Percentiles rank a stretch among this genome's conserved stretches.
Conservation (phyloP, 768 basidiomycete species). For the Podaxis pistillaris region DNA sequence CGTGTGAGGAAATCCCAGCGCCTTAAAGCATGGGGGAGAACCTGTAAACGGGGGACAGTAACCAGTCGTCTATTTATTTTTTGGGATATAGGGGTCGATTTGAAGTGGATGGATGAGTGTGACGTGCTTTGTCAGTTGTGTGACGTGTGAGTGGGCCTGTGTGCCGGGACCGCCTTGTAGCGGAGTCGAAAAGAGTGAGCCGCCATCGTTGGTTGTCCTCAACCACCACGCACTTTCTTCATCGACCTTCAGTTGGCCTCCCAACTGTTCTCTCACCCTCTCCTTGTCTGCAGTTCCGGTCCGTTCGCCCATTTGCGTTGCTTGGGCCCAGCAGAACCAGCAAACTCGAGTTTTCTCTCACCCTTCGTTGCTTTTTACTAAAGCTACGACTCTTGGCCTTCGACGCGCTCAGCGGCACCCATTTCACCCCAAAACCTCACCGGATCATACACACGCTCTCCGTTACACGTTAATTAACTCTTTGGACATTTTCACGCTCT, state of each 20-base stretch:
- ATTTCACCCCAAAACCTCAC: constrained; percentile 27
- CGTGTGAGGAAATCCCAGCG: background rate
- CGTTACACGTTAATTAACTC: constrained; percentile 27
- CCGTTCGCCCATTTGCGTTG: constrained; percentile 17
- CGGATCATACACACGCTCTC: constrained; percentile 22
- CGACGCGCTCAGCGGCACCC: constrained; percentile 29
- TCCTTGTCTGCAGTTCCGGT: constrained; percentile 22
- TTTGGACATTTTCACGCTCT: constrained; percentile 28
- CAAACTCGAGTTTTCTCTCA: constrained; percentile 26
- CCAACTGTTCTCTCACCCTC: constrained; percentile 25
- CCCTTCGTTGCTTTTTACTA: constrained; percentile 27
- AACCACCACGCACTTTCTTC: constrained; percentile 41
- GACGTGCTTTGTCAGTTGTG: constrained; percentile 9
- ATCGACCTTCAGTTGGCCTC: constrained; percentile 26
- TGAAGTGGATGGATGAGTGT: background rate
- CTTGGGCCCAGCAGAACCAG: constrained; percentile 20
- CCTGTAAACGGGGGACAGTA: background rate
- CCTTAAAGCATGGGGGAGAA: background rate
- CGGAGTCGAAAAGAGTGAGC: constrained; percentile 40
- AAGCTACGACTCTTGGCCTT: constrained; percentile 28
- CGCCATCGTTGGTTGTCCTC: constrained; percentile 45
- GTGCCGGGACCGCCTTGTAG: constrained; percentile 36
- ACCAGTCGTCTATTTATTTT: background rate
- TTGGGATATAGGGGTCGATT: background rate
- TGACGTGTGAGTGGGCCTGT: constrained; percentile 10